A percentile compares a stretch with the other conserved stretches of the same genome.
Evolutionary conservation across 2,329 filamentous ascomycete species (phyloP).

Genomic region (Harringtonia aguacate): DNA sequence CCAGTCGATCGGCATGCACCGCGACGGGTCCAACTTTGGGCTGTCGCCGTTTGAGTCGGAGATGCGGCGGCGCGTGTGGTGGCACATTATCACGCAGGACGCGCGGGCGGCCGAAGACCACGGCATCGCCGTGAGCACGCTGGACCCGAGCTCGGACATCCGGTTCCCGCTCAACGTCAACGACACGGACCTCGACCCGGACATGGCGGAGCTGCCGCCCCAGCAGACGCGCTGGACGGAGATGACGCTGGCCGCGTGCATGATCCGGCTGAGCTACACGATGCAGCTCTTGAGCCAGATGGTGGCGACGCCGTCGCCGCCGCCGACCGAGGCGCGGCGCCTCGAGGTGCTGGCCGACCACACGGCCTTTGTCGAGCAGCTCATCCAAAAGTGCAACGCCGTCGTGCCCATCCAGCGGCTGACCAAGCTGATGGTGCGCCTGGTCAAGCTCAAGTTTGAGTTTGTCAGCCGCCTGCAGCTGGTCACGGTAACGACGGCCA

Average conservation of each 20-base stretch:
- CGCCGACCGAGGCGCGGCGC: slow-evolving; percentile 7
- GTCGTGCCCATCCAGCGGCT: slow-evolving; percentile 28
- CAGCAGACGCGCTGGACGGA: slow-evolving; percentile 38
- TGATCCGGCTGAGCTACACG: slow-evolving; percentile 36
- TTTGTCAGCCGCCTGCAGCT: slow-evolving; percentile 18
- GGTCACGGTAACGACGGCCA: not conserved
- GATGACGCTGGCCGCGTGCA: slow-evolving; percentile 40
- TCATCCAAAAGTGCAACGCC: slow-evolving; percentile 37
- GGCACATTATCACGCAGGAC: slow-evolving; percentile 10
- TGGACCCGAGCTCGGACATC: slow-evolving; percentile 30
- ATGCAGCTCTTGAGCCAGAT: slow-evolving; percentile 31
- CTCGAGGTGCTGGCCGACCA: slow-evolving; percentile 4
- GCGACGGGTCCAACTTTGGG: slow-evolving; percentile 23
- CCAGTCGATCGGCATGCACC: slow-evolving; percentile 15
- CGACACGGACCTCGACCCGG: slow-evolving; percentile 33
- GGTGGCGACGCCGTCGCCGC: not conserved
- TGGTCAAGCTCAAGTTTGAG: slow-evolving; percentile 17
- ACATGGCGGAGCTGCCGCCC: slow-evolving; percentile 29
- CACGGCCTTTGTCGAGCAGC: slow-evolving; percentile 34
- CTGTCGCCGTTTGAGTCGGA: slow-evolving; percentile 24
- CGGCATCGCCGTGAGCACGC: slow-evolving; percentile 20
- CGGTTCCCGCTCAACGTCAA: slow-evolving; percentile 42
- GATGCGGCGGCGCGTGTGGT: slow-evolving; percentile 13
- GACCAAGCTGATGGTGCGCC: slow-evolving; percentile 12
- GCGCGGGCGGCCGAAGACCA: slow-evolving; percentile 37